Evolutionary conservation across 441 rosid species (phyloP).

Genomic region (Erodium trifolium): DNA sequence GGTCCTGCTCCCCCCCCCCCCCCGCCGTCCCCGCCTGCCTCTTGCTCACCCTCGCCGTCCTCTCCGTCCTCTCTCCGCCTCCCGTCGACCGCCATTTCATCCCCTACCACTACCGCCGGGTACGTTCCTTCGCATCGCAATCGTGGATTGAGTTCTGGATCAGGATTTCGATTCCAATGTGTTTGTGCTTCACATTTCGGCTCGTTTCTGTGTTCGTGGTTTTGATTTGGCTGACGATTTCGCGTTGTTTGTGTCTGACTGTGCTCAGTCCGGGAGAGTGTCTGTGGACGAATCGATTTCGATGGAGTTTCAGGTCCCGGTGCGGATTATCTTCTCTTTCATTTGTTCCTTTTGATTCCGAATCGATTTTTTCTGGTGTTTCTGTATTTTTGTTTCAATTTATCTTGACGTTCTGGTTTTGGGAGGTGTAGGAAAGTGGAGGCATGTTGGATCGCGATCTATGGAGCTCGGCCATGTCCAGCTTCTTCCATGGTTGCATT

Average conservation of each 20-base stretch:
- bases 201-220: not conserved
- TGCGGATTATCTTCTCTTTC: conserved; percentile 14
- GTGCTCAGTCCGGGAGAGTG: conserved; percentile 21
- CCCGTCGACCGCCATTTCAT: conserved; percentile 9
- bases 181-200: no score
- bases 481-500: conserved; percentile 64
- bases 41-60: conserved; percentile 13
- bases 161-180: not conserved
- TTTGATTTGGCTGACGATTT: conserved; percentile 7
- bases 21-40: conserved; percentile 17
- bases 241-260: not conserved
- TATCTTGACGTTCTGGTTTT: conserved; percentile 1
- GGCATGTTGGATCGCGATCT: conserved; percentile 40
- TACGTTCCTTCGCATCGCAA: not conserved
- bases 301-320: conserved; percentile 36
- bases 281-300: conserved; percentile 19
- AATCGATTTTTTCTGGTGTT: not conserved
- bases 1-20: conserved; percentile 12
- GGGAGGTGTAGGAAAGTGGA: conserved; percentile 34
- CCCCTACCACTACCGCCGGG: not conserved
- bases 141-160: not conserved
- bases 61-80: conserved; percentile 19
- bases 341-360: not conserved
- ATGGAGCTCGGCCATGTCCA: conserved; percentile 57
- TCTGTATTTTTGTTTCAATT: no score